These are phyloP conservation scores for Trichosporon coremiiforme DNA, from an alignment of 1,284 basidiomycete species.

Conservation along the genomic window DNA sequence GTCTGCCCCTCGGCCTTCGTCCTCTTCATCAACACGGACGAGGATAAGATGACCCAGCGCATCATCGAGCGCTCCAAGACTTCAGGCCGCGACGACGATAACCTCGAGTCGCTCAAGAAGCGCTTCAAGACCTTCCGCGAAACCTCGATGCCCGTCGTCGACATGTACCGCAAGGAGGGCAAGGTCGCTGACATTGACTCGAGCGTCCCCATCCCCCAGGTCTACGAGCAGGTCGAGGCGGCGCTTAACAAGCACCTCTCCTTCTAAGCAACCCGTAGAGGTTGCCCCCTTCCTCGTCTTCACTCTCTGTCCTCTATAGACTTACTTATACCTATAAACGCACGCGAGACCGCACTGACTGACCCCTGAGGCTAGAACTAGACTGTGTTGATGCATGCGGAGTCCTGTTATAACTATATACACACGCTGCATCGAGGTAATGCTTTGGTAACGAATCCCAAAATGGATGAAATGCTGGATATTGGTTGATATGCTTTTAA, in stretches of 20 bases:
- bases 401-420: neutral
- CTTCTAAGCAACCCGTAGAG: slow-evolving; percentile 11
- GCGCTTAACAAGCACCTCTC: slow-evolving; percentile 59
- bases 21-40: slow-evolving; percentile 85
- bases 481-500: slow-evolving; percentile 1
- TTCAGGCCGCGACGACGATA: slow-evolving; percentile 94
- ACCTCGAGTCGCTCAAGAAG: slow-evolving; percentile 92
- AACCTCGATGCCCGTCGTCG: slow-evolving; percentile 94
- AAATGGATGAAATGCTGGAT: slow-evolving; percentile 23
- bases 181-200: slow-evolving; percentile 85
- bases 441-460: slow-evolving; percentile 21
- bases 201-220: slow-evolving; percentile 70
- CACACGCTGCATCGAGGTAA: slow-evolving; percentile 19
- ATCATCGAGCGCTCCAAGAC: slow-evolving; percentile 90
- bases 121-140: slow-evolving; percentile 87
- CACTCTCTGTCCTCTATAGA: slow-evolving; percentile 6
- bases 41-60: slow-evolving; percentile 83
- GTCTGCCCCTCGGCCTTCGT: slow-evolving; percentile 66
- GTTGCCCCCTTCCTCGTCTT: neutral
- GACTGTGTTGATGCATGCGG: slow-evolving; percentile 16
- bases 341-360: neutral
- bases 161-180: slow-evolving; percentile 70
- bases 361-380: neutral
- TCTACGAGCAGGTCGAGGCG: slow-evolving; percentile 65
- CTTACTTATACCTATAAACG: neutral